phyloP scores from a whole-genome alignment of 2,329 filamentous ascomycete genomes.

The Trichothecium roseum region DNA sequence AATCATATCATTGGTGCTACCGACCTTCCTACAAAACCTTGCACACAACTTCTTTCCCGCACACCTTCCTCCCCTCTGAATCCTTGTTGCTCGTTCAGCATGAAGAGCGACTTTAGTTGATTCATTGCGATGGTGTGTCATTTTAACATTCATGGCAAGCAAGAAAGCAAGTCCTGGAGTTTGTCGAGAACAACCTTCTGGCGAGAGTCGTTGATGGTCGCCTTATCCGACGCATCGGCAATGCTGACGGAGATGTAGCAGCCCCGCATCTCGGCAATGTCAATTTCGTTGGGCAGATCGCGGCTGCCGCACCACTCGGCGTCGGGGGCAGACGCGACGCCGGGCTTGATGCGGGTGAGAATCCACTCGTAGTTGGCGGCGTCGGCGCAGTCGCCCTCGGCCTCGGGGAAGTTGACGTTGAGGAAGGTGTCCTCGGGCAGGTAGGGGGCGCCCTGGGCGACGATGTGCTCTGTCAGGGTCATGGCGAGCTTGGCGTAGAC shows the following conservation, averaged over 20 bases:
- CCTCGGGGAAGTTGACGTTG: constrained; percentile 59
- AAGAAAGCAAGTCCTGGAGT: constrained; percentile 18
- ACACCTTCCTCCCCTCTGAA: too few species aligned
- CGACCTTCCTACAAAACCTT: not conserved
- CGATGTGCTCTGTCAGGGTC: constrained; percentile 43
- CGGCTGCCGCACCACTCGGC: constrained; percentile 43
- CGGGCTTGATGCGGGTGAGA: constrained; percentile 48
- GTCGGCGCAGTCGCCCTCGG: constrained; percentile 37
- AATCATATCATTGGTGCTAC: too few species aligned
- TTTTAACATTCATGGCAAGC: constrained; percentile 11
- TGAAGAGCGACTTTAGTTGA: too few species aligned
- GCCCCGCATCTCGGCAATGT: constrained; percentile 36
- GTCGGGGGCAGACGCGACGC: constrained; percentile 42
- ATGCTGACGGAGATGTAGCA: constrained; percentile 57
- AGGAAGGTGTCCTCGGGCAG: constrained; percentile 50
- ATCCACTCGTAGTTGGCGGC: constrained; percentile 51
- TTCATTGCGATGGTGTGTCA: too few species aligned
- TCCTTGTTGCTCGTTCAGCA: too few species aligned
- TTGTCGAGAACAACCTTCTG: constrained; percentile 21
- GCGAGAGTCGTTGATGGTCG: constrained; percentile 27
- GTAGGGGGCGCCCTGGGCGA: constrained; percentile 49
- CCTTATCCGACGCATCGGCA: constrained; percentile 49
- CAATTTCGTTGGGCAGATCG: constrained; percentile 47
- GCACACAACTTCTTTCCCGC: not conserved
- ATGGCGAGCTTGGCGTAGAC: constrained; percentile 56